Evolutionary conservation across 1,284 basidiomycete species (phyloP), one percentile per base, ranked within the genome.

Genomic region (Marasmius tenuissimus): DNA sequence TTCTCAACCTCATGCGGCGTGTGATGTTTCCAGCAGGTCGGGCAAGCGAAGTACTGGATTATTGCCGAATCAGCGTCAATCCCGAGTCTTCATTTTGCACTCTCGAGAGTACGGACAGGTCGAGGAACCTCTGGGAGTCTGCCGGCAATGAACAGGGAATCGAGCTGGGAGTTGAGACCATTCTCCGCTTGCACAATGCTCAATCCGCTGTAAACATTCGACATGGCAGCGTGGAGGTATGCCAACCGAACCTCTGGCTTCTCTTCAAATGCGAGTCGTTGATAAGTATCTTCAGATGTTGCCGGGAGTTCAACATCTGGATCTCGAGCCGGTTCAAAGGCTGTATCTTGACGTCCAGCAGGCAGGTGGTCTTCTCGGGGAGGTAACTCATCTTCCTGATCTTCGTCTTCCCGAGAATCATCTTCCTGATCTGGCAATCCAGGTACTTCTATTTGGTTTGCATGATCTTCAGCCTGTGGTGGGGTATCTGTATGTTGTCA

Each of bases 1-100:
- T 37, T 16, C 34, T 40, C 7, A 40, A 56, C 7, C 12, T 56
- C 53, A 5, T 12, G 34, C 8, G 53, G 53, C 4, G 8, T 6
- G 53, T 38, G 35, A 37, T 56, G 37, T 56, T 40, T 56, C 53
- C 53, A 56, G 53, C 53, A 56, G 10, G 7, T n/a, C 6, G 53
- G 27, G 38, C 53, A 56, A 4, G 40, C 20, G 5, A n/a, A 34
- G 35, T 56, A 56, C 38, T 56, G 53, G 18, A 39, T 39, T 11
- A 56, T 56, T 10, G 11, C n/a, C 5, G 38, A 4, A 22, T 56
- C 38, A 18, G 53, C 34, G 37, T 56, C 53, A 38, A 56, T 9
- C n/a, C 53, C 37, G 35, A 56, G 53, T 12, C 53, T 33, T 5
- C 34, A 38, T 38, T 56, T 56, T 6, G 35, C 53, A 40, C 34